These are phyloP conservation scores for Gossypium raimondii DNA, from an alignment of 345 rosid genomes.

Conservation along the genomic window DNA sequence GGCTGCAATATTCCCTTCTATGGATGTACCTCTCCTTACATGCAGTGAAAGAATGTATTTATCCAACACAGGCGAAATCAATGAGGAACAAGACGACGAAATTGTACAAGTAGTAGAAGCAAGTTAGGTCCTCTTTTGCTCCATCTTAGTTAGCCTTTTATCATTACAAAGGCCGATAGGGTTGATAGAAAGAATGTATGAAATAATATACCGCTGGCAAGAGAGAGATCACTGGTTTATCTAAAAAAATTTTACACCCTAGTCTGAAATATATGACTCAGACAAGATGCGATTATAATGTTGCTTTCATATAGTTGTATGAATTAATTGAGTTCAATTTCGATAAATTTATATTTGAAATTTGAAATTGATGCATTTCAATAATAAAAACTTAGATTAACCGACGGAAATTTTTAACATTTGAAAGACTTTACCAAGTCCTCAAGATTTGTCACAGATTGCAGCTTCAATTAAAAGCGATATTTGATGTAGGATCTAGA, in stretches of 20 bases:
- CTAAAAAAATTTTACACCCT: neutral
- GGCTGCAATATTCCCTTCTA: neutral
- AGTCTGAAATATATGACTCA: neutral
- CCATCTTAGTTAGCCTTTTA: neutral
- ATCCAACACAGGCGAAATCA: constrained; percentile 8
- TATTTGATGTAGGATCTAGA: neutral
- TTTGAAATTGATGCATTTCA: too few relatives aligned
- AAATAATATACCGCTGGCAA: neutral
- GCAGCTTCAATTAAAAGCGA: neutral
- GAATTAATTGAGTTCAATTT: too few relatives aligned
- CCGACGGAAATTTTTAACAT: too few relatives aligned
- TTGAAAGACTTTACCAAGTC: neutral
- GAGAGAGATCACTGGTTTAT: neutral
- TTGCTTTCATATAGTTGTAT: too few relatives aligned
- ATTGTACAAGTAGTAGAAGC: neutral
- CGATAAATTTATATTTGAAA: too few relatives aligned
- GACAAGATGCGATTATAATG: too few relatives aligned
- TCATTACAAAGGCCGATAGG: neutral
- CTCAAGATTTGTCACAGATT: neutral
- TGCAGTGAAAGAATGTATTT: neutral
- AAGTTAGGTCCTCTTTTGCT: neutral
- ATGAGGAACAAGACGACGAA: neutral
- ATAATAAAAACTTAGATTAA: too few relatives aligned
- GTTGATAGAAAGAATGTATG: neutral
- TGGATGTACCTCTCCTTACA: neutral